Evolutionary conservation across 352 stramenopile genomes (phyloP).

Genomic region (Phytophthora europaea): DNA sequence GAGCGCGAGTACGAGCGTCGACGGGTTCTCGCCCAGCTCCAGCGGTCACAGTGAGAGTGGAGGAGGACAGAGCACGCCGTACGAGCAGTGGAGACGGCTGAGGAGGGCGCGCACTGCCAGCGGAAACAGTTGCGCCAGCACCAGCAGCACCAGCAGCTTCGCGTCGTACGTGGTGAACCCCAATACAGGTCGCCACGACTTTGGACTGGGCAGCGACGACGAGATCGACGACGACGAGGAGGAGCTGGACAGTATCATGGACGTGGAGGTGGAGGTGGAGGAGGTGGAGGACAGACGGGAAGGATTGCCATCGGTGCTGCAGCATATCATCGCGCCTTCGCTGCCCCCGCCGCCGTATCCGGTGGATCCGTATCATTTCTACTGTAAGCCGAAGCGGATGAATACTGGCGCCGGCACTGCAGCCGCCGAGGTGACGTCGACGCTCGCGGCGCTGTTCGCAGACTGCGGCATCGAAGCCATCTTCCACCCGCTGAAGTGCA

Average conservation of each 20-base stretch:
- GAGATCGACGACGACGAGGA: conserved; percentile 30
- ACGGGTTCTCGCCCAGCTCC: conserved; percentile 28
- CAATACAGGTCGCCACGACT: conserved; percentile 48
- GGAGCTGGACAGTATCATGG: conserved; percentile 28
- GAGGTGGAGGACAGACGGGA: conserved; percentile 17
- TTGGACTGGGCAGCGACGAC: conserved; percentile 52
- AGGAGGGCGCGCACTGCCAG: conserved; percentile 65
- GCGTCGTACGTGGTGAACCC: conserved; percentile 62
- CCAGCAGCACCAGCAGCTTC: conserved; percentile 62
- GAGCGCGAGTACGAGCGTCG: conserved; percentile 3
- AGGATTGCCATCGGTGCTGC: conserved; percentile 36
- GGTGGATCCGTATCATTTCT: conserved; percentile 88
- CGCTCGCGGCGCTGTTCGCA: conserved; percentile 47
- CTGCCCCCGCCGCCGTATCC: conserved; percentile 78
- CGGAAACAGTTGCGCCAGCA: conserved; percentile 75
- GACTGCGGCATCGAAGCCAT: conserved; percentile 75
- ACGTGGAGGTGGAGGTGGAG: conserved; percentile 24
- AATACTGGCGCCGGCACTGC: conserved; percentile 35
- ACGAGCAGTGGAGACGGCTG: conserved; percentile 51
- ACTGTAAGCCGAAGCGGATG: conserved; percentile 49
- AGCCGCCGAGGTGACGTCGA: conserved; percentile 58
- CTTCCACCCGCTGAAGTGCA: conserved; percentile 81
- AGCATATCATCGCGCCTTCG: conserved; percentile 61
- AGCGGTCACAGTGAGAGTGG: conserved; percentile 20
- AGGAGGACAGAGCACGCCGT: conserved; percentile 30